These are phyloP conservation scores for Ophiostoma triangulosporum DNA, from an alignment of 2,329 filamentous ascomycete genomes.

Conservation along the genomic window DNA sequence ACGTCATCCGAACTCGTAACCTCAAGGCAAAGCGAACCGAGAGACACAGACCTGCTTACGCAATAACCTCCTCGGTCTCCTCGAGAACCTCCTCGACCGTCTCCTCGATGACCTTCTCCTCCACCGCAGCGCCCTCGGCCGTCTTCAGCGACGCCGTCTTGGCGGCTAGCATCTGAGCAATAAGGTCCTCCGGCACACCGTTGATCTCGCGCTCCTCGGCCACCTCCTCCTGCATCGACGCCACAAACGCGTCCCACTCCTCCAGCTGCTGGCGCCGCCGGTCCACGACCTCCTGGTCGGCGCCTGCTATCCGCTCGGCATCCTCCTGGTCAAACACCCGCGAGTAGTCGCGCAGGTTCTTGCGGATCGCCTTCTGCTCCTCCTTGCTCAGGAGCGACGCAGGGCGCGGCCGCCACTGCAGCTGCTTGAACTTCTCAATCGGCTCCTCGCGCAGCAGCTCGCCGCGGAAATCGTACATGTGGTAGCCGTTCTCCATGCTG, in stretches of 20 bases:
- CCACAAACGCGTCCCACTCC: slow-evolving; percentile 82
- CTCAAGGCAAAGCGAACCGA: neutral
- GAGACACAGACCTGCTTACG: neutral
- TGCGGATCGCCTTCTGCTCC: slow-evolving; percentile 94
- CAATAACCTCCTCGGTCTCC: slow-evolving; percentile 68
- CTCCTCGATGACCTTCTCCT: slow-evolving; percentile 75
- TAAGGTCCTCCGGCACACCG: slow-evolving; percentile 52
- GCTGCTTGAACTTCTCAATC: slow-evolving; percentile 96
- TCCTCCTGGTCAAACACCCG: slow-evolving; percentile 93
- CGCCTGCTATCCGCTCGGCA: slow-evolving; percentile 80
- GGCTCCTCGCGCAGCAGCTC: slow-evolving; percentile 79
- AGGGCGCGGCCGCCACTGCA: slow-evolving; percentile 85
- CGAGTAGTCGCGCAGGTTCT: slow-evolving; percentile 95
- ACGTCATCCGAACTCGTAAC: too few species aligned
- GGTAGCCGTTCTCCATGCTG: slow-evolving; percentile 98
- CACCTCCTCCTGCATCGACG: slow-evolving; percentile 57
- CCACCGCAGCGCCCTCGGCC: slow-evolving; percentile 60
- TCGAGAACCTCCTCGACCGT: slow-evolving; percentile 71
- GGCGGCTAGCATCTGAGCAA: slow-evolving; percentile 46
- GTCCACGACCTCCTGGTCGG: slow-evolving; percentile 88
- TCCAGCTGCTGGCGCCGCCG: slow-evolving; percentile 66
- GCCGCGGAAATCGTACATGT: slow-evolving; percentile 93
- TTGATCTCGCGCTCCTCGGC: slow-evolving; percentile 54
- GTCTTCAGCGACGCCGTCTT: slow-evolving; percentile 39
- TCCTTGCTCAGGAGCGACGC: slow-evolving; percentile 86